Conservation (phyloP, 2,329 filamentous ascomycete genomes). For the Venturia carpophila region DNA sequence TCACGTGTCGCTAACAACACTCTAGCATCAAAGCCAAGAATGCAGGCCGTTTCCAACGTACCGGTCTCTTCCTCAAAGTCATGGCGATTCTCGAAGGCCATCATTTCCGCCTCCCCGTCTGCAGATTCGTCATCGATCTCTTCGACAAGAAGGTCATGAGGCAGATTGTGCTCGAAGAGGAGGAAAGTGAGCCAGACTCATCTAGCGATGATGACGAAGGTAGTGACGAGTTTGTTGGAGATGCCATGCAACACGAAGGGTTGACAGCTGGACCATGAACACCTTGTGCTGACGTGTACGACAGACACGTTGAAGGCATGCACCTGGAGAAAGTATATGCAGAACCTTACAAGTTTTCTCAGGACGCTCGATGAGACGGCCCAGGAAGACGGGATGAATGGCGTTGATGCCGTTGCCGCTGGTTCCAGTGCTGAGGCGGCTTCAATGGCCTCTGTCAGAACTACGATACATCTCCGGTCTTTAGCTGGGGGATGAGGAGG, state of each 20-base stretch:
- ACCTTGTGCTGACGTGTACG: background rate
- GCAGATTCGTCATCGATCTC: slow-evolving; percentile 84
- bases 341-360: background rate
- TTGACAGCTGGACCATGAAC: background rate
- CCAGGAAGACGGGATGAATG: background rate
- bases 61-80: slow-evolving; percentile 73
- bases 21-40: slow-evolving; percentile 66
- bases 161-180: slow-evolving; percentile 66
- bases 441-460: background rate
- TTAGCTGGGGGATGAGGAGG: background rate
- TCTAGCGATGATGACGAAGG: slow-evolving; percentile 9
- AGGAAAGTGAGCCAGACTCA: slow-evolving; percentile 16
- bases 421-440: background rate
- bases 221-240: background rate
- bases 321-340: background rate
- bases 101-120: slow-evolving; percentile 78
- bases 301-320: background rate
- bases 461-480: background rate
- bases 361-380: background rate
- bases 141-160: slow-evolving; percentile 88
- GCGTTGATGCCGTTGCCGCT: background rate
- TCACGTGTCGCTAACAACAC: background rate
- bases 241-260: background rate
- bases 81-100: slow-evolving; percentile 80
- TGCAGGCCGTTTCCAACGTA: slow-evolving; percentile 65